Evolutionary conservation across 805 yeast genomes (phyloP).

Genomic region (Debaryomyces maramus): DNA sequence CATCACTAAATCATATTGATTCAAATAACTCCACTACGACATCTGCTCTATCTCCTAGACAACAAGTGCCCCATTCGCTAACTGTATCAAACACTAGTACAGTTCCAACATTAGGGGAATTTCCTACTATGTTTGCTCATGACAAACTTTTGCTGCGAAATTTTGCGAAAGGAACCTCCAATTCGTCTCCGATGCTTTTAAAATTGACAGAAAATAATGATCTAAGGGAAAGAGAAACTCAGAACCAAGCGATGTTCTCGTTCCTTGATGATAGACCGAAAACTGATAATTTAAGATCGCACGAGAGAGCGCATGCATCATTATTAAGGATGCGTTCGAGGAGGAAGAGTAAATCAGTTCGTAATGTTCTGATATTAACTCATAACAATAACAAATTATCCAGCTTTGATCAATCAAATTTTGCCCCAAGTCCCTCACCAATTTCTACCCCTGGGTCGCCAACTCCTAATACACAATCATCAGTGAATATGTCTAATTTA

Average conservation of each 20-base stretch:
- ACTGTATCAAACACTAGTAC: constrained; percentile 15
- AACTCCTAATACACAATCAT: constrained; percentile 6
- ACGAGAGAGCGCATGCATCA: constrained; percentile 67
- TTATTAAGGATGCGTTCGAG: constrained; percentile 59
- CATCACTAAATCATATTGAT: constrained; percentile 46
- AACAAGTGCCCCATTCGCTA: constrained; percentile 2
- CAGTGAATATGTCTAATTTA: constrained; percentile 5
- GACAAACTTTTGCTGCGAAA: constrained; percentile 29
- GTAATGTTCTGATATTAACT: constrained; percentile 27
- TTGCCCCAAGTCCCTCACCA: constrained; percentile 13
- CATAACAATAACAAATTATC: constrained; percentile 21
- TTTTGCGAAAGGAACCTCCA: constrained; percentile 5
- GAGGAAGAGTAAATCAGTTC: constrained; percentile 48
- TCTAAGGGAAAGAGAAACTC: background rate
- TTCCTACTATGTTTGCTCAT: constrained; percentile 36
- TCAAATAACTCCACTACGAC: constrained; percentile 22
- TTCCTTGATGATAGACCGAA: constrained; percentile 29
- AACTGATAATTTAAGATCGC: constrained; percentile 40
- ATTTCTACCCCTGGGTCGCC: constrained; percentile 23
- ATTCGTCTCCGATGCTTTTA: background rate
- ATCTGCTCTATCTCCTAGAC: constrained; percentile 18
- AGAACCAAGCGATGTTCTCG: constrained; percentile 7
- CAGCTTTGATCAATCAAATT: constrained; percentile 18
- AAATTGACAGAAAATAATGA: background rate
- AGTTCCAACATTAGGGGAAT: constrained; percentile 45